Conservation (phyloP, 1,284 basidiomycete species). For the Ganoderma leucocontextum region DNA sequence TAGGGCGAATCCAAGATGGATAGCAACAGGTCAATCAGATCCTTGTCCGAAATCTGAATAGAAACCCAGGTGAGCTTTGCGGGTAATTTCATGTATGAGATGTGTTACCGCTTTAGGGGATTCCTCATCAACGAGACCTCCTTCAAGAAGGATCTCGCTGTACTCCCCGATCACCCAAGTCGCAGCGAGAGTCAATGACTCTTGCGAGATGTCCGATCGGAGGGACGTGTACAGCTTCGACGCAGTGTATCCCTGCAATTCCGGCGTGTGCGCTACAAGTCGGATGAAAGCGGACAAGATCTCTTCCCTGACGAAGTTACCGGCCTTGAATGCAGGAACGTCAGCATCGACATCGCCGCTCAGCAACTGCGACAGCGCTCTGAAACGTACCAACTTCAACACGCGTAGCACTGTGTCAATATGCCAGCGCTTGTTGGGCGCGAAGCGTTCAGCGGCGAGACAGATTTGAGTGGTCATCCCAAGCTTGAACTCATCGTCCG, state of each 20-base stretch:
- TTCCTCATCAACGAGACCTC: conserved; percentile 91
- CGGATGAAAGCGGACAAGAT: conserved; percentile 96
- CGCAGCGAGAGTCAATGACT: conserved; percentile 91
- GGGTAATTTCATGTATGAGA: background rate
- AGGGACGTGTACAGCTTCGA: conserved; percentile 93
- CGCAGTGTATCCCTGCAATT: conserved; percentile 95
- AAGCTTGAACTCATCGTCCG: conserved; percentile 99
- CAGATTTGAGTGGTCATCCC: conserved; percentile 98
- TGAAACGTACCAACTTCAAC: conserved; percentile 80
- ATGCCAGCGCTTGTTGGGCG: conserved; percentile 99
- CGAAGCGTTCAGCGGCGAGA: conserved; percentile 94
- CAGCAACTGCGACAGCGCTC: background rate
- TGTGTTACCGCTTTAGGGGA: conserved; percentile 70
- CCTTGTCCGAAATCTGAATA: conserved; percentile 76
- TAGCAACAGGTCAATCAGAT: conserved; percentile 88
- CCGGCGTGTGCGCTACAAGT: conserved; percentile 96
- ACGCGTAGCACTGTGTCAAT: conserved; percentile 97
- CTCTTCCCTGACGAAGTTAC: conserved; percentile 98
- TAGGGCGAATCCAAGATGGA: conserved; percentile 95
- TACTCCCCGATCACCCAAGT: conserved; percentile 99
- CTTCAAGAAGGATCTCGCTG: conserved; percentile 89
- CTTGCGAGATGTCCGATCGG: conserved; percentile 93
- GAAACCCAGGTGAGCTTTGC: background rate
- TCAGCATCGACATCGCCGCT: background rate
- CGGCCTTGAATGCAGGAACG: conserved; percentile 66